Base-by-base conservation (phyloP, 352 stramenopile genomes). In the Phytopythium montanum region DNA sequence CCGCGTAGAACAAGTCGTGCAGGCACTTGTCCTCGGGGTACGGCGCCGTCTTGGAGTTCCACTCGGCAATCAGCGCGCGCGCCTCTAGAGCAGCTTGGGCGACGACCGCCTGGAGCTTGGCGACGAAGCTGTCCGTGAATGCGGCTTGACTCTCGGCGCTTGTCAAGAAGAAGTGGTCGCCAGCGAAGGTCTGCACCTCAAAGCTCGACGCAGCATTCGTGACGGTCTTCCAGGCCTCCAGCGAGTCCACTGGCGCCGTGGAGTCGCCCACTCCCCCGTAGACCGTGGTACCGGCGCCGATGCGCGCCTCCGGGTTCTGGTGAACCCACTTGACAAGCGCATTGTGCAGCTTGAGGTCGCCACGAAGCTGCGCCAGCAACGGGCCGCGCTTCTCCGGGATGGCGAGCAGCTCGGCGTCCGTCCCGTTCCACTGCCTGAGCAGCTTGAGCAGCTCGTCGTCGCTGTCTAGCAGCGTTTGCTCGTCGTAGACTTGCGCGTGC, bases 1-100 rank as follows among this genome's bases (percentile, higher is more conserved):
- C 81, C 36, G 90, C 82, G 2, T 63, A 61, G 28, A 96, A 96
- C 64, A 93, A 70, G 41, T 92, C 79, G 55, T 96, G 88, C 54
- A 96, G 70, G 59, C 85, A 94, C 45, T 82, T 77, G 26, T 83
- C 73, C 5, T 76, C 68, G 1, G 87, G 85, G 64, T 94, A 96
- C 21, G 76, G 9, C 4, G 64, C 74, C 10, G 55, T 66, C 52
- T 74, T 79, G 29, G 68, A 59, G 64, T 92, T 92, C 59, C 80
- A 73, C 23, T 68, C 31, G 16, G 79, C 56, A 31, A 90, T 84
- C 34, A 78, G 49, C 8, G 76, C 61, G 8, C 56, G 68, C 21
- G 79, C 86, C 41, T 88, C 79, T 46, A 75, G 59, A 41, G 72
- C 61, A 16, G 72, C 74, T 54, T 70, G 70, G 5, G 62, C 45